These are phyloP conservation scores for Podospora appendiculata DNA, from an alignment of 495 filamentous ascomycete species.

Conservation along the genomic window DNA sequence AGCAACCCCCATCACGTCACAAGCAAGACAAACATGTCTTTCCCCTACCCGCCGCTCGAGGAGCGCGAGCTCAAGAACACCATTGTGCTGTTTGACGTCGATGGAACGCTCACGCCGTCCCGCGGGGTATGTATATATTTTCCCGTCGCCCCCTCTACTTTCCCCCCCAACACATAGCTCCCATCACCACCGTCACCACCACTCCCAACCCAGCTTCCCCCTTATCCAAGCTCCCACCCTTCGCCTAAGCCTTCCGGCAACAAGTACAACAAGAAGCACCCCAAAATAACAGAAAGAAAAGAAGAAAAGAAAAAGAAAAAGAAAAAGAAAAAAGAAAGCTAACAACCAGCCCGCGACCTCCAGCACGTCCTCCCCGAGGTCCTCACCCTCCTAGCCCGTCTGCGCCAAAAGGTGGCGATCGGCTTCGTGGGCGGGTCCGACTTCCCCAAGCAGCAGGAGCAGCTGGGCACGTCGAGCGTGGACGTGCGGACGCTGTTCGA, in stretches of 20 bases:
- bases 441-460: conserved; percentile 89
- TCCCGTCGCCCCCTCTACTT: too few species aligned
- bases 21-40: conserved; percentile 13
- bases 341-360: not conserved
- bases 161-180: too few species aligned
- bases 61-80: conserved; percentile 82
- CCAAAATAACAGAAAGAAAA: too few species aligned
- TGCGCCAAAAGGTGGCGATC: conserved; percentile 86
- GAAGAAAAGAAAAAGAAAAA: too few species aligned
- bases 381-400: conserved; percentile 64
- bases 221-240: not conserved
- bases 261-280: too few species aligned
- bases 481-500: conserved; percentile 80
- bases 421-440: conserved; percentile 87
- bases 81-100: conserved; percentile 89
- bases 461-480: conserved; percentile 59
- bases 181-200: not conserved
- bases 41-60: conserved; percentile 61
- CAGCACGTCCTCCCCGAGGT: conserved; percentile 63
- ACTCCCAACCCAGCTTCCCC: not conserved
- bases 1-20: not conserved
- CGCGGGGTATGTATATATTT: conserved; percentile 49
- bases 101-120: conserved; percentile 75
- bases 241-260: too few species aligned
- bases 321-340: not conserved